Evolutionary conservation across 148 eudicot genomes (phyloP).

Genomic region (Dianthus caryophyllus): DNA sequence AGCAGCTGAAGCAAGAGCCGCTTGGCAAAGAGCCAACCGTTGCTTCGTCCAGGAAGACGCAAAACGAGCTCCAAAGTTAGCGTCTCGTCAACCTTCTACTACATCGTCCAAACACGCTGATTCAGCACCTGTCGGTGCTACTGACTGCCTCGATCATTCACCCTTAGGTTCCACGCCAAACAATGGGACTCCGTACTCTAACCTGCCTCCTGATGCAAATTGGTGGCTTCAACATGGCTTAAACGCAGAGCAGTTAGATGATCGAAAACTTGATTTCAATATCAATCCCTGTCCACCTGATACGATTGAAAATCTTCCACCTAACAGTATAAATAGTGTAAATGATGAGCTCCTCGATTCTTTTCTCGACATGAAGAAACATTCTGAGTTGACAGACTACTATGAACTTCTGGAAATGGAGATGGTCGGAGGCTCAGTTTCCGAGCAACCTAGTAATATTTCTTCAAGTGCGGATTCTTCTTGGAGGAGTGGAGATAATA

Average conservation of each 20-base stretch:
- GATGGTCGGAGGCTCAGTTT: slow-evolving; percentile 38
- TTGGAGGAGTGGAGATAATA: slow-evolving; percentile 49
- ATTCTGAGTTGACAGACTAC: slow-evolving; percentile 35
- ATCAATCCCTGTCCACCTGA: slow-evolving; percentile 21
- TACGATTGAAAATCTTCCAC: neutral
- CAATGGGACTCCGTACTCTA: slow-evolving; percentile 41
- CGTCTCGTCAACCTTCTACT: slow-evolving; percentile 59
- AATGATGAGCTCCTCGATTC: slow-evolving; percentile 20
- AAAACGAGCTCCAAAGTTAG: slow-evolving; percentile 91
- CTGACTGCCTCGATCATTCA: slow-evolving; percentile 35
- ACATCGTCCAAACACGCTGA: slow-evolving; percentile 46
- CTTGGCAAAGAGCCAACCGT: slow-evolving; percentile 94
- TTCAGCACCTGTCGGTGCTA: slow-evolving; percentile 34
- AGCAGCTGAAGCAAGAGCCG: slow-evolving; percentile 92
- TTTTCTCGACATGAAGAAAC: slow-evolving; percentile 29
- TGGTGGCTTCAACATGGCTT: slow-evolving; percentile 76
- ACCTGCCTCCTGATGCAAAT: slow-evolving; percentile 62
- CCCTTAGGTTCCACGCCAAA: slow-evolving; percentile 48
- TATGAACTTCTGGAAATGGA: slow-evolving; percentile 53
- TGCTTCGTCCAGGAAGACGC: slow-evolving; percentile 95
- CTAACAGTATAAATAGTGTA: slow-evolving; percentile 16
- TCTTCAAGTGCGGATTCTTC: slow-evolving; percentile 39
- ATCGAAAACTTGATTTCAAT: slow-evolving; percentile 28
- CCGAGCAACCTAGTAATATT: slow-evolving; percentile 31
- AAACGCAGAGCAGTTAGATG: slow-evolving; percentile 33